A percentile compares a stretch with the other conserved stretches of the same genome.
These are phyloP conservation scores for Wickerhamomyces bisporus DNA, from an alignment of 805 yeast species.

Conservation along the genomic window DNA sequence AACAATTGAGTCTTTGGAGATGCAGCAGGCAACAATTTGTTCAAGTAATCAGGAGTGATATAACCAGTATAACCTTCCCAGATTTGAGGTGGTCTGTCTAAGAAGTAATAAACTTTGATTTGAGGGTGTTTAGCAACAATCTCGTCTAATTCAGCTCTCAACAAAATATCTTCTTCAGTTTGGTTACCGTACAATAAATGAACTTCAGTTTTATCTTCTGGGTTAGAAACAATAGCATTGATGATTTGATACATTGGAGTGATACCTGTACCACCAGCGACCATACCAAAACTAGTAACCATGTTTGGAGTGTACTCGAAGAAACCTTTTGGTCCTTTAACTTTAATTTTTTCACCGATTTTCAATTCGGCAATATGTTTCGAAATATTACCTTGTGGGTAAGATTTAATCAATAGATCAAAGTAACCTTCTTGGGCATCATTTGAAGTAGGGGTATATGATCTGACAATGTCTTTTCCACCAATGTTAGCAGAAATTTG, in stretches of 20 bases:
- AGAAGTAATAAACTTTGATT: slow-evolving; percentile 65
- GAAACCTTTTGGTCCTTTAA: slow-evolving; percentile 89
- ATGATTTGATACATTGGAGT: slow-evolving; percentile 94
- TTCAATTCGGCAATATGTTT: slow-evolving; percentile 63
- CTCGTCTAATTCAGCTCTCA: slow-evolving; percentile 73
- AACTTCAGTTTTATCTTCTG: slow-evolving; percentile 72
- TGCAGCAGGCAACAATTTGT: slow-evolving; percentile 56
- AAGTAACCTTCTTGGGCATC: slow-evolving; percentile 77
- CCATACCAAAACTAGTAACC: slow-evolving; percentile 73
- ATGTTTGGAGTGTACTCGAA: slow-evolving; percentile 79
- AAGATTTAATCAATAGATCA: slow-evolving; percentile 80
- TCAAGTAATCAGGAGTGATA: slow-evolving; percentile 70
- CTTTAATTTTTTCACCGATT: slow-evolving; percentile 72
- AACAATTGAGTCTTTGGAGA: slow-evolving; percentile 61
- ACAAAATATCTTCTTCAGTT: slow-evolving; percentile 70
- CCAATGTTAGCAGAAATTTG: slow-evolving; percentile 69
- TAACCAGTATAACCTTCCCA: slow-evolving; percentile 83
- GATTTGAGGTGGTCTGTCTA: slow-evolving; percentile 60
- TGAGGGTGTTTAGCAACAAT: slow-evolving; percentile 51
- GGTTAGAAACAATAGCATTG: slow-evolving; percentile 72
- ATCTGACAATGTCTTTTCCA: slow-evolving; percentile 77
- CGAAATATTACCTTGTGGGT: slow-evolving; percentile 82
- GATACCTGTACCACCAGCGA: slow-evolving; percentile 96
- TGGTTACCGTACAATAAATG: slow-evolving; percentile 78
- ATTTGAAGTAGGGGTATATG: slow-evolving; percentile 86